phyloP scores from a whole-genome alignment of 192 early-diverging fungal species.

The Coemansia sp. region DNA sequence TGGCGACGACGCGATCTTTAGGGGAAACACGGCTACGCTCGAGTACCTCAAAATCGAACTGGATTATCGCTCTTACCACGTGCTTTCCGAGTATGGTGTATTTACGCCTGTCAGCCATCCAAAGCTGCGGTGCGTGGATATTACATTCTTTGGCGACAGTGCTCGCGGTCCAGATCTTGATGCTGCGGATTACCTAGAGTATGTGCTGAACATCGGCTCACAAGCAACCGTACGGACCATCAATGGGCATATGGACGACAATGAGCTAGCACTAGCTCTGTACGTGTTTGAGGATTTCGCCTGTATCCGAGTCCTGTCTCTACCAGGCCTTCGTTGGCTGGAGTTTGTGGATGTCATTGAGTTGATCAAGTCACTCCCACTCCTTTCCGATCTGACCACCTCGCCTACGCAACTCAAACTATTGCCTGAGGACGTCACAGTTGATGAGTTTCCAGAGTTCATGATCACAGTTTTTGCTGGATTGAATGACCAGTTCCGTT shows the following conservation, averaged over 20 bases:
- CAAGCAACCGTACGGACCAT: no score
- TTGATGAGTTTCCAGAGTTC: neutral
- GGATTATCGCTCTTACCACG: neutral
- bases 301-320: neutral
- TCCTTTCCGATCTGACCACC: neutral
- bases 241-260: no score
- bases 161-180: no score
- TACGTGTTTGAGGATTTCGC: neutral
- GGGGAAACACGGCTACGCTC: neutral
- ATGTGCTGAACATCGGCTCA: neutral
- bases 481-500: neutral
- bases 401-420: neutral
- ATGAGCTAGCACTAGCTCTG: no score
- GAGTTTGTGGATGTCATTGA: neutral
- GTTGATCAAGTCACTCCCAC: neutral
- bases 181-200: neutral
- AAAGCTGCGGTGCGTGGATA: neutral
- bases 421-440: neutral
- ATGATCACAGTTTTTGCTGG: neutral
- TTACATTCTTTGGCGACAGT: neutral
- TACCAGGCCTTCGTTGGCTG: neutral
- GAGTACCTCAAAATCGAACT: neutral
- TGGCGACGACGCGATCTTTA: slow-evolving; percentile 5
- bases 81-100: neutral
- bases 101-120: neutral